A percentile compares a stretch with the other conserved stretches of the same genome.
These are phyloP conservation scores for Boletellus deceptivus DNA, from an alignment of 1,284 basidiomycete genomes.

Conservation along the genomic window DNA sequence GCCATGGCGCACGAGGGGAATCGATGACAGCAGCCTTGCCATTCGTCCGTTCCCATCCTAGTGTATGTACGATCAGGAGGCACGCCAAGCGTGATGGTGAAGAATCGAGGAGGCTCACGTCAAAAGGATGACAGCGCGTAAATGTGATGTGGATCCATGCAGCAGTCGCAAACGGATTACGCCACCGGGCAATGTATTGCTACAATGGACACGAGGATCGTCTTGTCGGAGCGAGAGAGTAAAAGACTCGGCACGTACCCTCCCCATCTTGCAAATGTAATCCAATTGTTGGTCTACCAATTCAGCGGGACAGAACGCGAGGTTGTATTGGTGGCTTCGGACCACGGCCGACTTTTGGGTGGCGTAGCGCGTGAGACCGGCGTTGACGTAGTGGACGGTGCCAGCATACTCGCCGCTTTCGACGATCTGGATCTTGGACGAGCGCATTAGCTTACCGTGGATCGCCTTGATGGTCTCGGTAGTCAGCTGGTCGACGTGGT, in stretches of 20 bases:
- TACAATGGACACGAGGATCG: slow-evolving; percentile 4
- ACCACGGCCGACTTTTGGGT: slow-evolving; percentile 39
- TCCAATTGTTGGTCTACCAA: slow-evolving; percentile 40
- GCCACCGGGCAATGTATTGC: slow-evolving; percentile 39
- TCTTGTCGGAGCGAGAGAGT: neutral
- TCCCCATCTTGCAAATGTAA: slow-evolving; percentile 42
- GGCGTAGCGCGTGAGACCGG: slow-evolving; percentile 36
- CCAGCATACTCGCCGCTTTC: slow-evolving; percentile 10
- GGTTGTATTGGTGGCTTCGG: slow-evolving; percentile 31
- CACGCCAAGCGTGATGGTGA: neutral
- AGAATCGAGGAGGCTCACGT: slow-evolving; percentile 27
- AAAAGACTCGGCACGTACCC: slow-evolving; percentile 26
- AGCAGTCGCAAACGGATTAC: slow-evolving; percentile 43
- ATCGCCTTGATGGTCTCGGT: slow-evolving; percentile 30
- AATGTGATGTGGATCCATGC: slow-evolving; percentile 45
- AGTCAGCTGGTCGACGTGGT: slow-evolving; percentile 27
- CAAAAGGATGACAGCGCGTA: slow-evolving; percentile 45
- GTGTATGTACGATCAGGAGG: neutral
- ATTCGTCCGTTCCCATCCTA: slow-evolving; percentile 45
- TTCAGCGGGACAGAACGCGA: slow-evolving; percentile 39
- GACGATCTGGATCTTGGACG: slow-evolving; percentile 31
- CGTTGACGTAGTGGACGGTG: slow-evolving; percentile 32
- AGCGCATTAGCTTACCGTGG: slow-evolving; percentile 30
- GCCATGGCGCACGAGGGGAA: slow-evolving; percentile 39
- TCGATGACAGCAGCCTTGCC: slow-evolving; percentile 39